Conservation (phyloP, 768 basidiomycete species). For the Brasilioporus rufonigricans region DNA sequence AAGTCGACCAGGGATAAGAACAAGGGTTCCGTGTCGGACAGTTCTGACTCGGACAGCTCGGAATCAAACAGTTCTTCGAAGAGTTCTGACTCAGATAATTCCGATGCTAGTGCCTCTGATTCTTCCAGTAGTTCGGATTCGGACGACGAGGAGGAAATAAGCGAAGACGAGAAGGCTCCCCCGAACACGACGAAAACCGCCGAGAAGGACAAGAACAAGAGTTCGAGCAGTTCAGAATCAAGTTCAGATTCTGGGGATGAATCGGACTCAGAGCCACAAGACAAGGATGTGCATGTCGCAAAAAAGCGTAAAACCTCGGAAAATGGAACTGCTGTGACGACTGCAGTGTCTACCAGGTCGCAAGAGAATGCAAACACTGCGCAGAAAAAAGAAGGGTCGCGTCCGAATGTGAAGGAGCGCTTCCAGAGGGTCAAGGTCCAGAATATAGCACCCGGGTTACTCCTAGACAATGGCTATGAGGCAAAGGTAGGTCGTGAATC, state of each 20-base stretch:
- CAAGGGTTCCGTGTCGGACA: conserved; percentile 7
- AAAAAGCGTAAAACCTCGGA: conserved; percentile 64
- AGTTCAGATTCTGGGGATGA: conserved; percentile 28
- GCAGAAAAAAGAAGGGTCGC: conserved; percentile 20
- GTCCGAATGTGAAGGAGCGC: conserved; percentile 52
- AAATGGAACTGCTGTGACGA: conserved; percentile 48
- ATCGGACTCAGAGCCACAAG: neutral
- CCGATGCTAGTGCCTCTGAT: conserved; percentile 14
- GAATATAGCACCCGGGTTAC: conserved; percentile 38
- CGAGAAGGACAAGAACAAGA: neutral
- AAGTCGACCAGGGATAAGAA: neutral
- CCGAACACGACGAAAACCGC: neutral
- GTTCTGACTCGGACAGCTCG: conserved; percentile 12
- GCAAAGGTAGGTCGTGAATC: conserved; percentile 56
- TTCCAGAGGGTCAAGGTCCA: conserved; percentile 81
- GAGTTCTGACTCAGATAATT: conserved; percentile 9
- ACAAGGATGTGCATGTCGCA: conserved; percentile 31
- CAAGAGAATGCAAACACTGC: neutral
- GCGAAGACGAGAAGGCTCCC: neutral
- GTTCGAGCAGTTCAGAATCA: conserved; percentile 9
- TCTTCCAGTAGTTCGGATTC: conserved; percentile 16
- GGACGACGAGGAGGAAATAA: conserved; percentile 9
- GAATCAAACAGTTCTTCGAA: conserved; percentile 16
- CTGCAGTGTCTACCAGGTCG: conserved; percentile 34
- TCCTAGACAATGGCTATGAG: conserved; percentile 75